Percentiles rank a stretch among this genome's conserved stretches.
These are phyloP conservation scores for Populus hybrid DNA, from an alignment of 441 rosid genomes.

Conservation along the genomic window DNA sequence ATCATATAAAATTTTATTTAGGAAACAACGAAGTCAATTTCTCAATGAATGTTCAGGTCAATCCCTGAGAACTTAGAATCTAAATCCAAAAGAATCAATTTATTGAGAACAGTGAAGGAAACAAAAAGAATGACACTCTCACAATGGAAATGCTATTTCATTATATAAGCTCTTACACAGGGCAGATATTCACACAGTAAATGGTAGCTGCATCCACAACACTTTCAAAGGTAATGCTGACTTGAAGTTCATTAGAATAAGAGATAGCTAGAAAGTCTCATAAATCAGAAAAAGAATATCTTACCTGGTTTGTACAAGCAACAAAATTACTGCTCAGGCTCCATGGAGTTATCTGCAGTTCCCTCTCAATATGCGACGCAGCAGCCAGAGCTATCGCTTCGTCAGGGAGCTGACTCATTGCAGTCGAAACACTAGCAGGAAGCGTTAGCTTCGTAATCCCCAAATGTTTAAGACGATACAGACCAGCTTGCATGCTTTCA, in stretches of 20 bases:
- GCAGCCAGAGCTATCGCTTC: slow-evolving; percentile 99
- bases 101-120: not conserved
- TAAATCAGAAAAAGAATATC: slow-evolving; percentile 7
- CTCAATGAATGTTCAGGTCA: not conserved
- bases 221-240: not conserved
- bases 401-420: slow-evolving; percentile 91
- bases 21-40: not conserved
- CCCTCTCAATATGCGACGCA: slow-evolving; percentile 98
- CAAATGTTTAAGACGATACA: slow-evolving; percentile 87
- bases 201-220: not conserved
- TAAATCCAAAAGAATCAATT: slow-evolving; percentile 5
- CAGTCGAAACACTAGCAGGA: slow-evolving; percentile 77
- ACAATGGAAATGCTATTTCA: not conserved
- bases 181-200: not conserved
- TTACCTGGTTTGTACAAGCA: slow-evolving; percentile 91
- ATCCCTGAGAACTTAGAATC: not conserved
- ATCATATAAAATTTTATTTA: too few relatives aligned
- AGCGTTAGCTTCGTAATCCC: slow-evolving; percentile 81
- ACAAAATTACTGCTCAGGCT: slow-evolving; percentile 95
- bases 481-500: slow-evolving; percentile 98
- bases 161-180: not conserved
- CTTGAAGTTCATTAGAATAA: not conserved
- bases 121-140: not conserved
- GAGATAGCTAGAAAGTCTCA: not conserved
- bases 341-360: slow-evolving; percentile 97